Conservation (phyloP, 2,329 filamentous ascomycete genomes). For the Graphilbum ipis-grandicollis region DNA sequence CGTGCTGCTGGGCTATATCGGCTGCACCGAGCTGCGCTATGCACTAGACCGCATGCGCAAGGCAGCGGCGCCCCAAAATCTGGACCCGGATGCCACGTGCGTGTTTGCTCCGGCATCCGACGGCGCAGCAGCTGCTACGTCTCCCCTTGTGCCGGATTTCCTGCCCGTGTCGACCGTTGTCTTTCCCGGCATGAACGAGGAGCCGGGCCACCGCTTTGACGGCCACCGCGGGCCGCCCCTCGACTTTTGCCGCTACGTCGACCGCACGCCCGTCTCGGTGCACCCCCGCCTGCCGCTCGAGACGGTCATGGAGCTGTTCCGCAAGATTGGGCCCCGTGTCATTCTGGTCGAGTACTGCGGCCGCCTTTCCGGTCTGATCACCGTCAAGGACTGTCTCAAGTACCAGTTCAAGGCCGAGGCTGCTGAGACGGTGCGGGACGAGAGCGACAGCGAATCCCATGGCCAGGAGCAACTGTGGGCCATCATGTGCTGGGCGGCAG, state of each 20-base stretch:
- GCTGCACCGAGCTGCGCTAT: constrained; percentile 78
- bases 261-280: constrained; percentile 75
- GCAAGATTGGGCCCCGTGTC: constrained; percentile 83
- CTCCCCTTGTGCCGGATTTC: no score
- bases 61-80: constrained; percentile 28
- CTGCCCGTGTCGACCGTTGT: no score
- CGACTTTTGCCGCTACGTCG: constrained; percentile 76
- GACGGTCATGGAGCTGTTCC: constrained; percentile 97
- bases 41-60: constrained; percentile 67
- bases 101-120: not conserved
- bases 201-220: no score
- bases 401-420: constrained; percentile 96
- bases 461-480: constrained; percentile 50
- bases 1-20: constrained; percentile 77
- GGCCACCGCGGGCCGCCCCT: no score
- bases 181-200: no score
- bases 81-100: not conserved
- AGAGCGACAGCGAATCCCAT: constrained; percentile 30
- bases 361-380: constrained; percentile 68
- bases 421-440: constrained; percentile 48
- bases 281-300: constrained; percentile 85
- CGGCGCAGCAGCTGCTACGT: no score
- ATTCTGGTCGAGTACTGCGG: constrained; percentile 87
- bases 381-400: constrained; percentile 90
- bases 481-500: constrained; percentile 30